phyloP scores from a whole-genome alignment of 805 yeast genomes.

The Candida vaughaniae region DNA sequence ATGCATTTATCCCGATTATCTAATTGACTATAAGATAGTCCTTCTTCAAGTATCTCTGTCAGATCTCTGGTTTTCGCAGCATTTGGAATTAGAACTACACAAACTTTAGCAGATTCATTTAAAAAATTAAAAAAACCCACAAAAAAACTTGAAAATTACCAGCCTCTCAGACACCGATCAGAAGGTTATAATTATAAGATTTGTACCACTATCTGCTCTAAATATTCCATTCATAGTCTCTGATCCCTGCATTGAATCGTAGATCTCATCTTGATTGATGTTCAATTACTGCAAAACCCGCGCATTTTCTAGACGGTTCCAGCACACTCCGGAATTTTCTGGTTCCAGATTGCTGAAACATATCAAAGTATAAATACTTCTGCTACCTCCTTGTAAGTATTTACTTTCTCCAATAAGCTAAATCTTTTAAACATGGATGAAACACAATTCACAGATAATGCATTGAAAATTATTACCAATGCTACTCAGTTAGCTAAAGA shows the following conservation, averaged over 20 bases:
- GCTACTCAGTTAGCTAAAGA: slow-evolving; percentile 84
- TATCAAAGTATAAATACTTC: too few relatives aligned
- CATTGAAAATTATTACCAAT: slow-evolving; percentile 72
- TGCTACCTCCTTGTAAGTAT: too few relatives aligned
- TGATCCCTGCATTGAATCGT: background rate
- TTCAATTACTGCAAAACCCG: slow-evolving; percentile 4
- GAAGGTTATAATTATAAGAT: too few relatives aligned
- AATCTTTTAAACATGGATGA: slow-evolving; percentile 46
- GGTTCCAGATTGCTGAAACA: too few relatives aligned
- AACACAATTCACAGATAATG: slow-evolving; percentile 90
- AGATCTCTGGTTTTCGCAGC: too few relatives aligned
- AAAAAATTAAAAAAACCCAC: background rate
- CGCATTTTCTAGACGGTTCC: slow-evolving; percentile 13
- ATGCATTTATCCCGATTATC: too few relatives aligned
- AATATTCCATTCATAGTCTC: too few relatives aligned
- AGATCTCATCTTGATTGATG: background rate
- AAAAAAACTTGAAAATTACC: too few relatives aligned
- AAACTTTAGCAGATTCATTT: background rate
- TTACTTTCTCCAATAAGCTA: background rate
- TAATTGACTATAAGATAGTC: too few relatives aligned
- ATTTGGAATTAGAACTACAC: background rate
- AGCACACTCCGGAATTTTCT: slow-evolving; percentile 12
- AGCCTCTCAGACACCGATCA: too few relatives aligned
- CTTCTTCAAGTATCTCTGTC: too few relatives aligned
- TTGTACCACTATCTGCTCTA: too few relatives aligned